Evolutionary conservation across 2,329 filamentous ascomycete genomes (phyloP).

Genomic region (Xylariales sp.): DNA sequence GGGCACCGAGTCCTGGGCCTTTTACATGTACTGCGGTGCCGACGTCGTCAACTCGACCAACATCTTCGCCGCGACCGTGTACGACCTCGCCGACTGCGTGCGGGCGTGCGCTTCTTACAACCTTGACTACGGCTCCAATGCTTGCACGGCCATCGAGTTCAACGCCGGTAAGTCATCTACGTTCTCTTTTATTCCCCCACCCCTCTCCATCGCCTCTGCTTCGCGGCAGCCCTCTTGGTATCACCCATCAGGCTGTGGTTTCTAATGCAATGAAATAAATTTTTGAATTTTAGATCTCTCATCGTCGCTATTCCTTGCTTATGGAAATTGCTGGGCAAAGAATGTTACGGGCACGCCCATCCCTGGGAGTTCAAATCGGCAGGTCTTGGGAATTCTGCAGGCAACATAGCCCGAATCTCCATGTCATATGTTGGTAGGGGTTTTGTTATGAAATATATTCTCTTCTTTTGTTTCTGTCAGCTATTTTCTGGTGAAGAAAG

Average conservation of each 20-base stretch:
- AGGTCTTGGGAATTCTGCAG: too few species aligned
- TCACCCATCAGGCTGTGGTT: not conserved
- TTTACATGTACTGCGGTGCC: slow-evolving; percentile 1
- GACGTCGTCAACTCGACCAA: not conserved
- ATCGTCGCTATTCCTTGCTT: not conserved
- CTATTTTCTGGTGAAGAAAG: too few species aligned
- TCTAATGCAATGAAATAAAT: not conserved
- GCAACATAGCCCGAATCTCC: too few species aligned
- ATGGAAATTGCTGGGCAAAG: slow-evolving; percentile 5
- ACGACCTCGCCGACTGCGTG: slow-evolving; percentile 3
- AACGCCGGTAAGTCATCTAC: slow-evolving; percentile 2
- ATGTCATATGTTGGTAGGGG: too few species aligned
- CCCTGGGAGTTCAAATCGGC: not conserved
- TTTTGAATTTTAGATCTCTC: not conserved
- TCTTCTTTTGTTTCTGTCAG: too few species aligned
- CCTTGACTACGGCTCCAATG: too few species aligned
- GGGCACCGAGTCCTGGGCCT: slow-evolving; percentile 1
- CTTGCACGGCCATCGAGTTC: not conserved
- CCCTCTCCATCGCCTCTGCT: too few species aligned
- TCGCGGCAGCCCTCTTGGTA: not conserved
- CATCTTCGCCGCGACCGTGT: not conserved
- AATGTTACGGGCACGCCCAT: not conserved
- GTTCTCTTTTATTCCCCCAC: too few species aligned
- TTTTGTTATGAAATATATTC: too few species aligned
- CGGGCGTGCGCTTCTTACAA: slow-evolving; percentile 3